Percentiles rank a stretch among this genome's conserved stretches.
Evolutionary conservation across 1,284 basidiomycete species (phyloP).

Genomic region (Irpex lacteus): DNA sequence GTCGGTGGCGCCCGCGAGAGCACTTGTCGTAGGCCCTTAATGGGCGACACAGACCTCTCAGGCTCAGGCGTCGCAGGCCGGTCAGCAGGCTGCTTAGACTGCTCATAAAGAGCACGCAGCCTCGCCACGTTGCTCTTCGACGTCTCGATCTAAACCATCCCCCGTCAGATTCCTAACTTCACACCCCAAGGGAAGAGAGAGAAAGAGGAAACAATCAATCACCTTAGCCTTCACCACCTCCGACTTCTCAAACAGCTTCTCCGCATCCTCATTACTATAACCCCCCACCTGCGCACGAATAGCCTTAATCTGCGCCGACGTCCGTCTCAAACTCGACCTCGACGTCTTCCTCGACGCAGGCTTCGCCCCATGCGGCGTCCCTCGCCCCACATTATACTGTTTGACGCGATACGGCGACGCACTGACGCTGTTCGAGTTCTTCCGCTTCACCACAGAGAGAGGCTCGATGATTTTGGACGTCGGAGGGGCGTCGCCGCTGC

Average conservation of each 20-base stretch:
- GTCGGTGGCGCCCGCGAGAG: conserved; percentile 32
- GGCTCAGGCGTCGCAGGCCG: conserved; percentile 12
- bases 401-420: conserved; percentile 39
- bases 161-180: conserved; percentile 12
- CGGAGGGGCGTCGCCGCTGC: conserved; percentile 32
- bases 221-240: conserved; percentile 70
- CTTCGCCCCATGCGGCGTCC: conserved; percentile 47
- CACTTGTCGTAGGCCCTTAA: conserved; percentile 43
- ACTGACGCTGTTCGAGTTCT: conserved; percentile 51
- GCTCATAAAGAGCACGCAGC: conserved; percentile 42
- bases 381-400: conserved; percentile 21
- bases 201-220: conserved; percentile 9
- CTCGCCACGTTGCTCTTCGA: conserved; percentile 66
- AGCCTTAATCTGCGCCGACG: conserved; percentile 49
- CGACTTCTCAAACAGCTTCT: conserved; percentile 45
- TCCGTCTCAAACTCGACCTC: conserved; percentile 37
- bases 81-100: conserved; percentile 16
- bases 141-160: conserved; percentile 52
- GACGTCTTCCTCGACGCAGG: conserved; percentile 42
- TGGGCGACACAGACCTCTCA: conserved; percentile 46
- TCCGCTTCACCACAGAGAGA: conserved; percentile 81
- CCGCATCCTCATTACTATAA: conserved; percentile 32
- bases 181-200: neutral
- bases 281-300: conserved; percentile 8
- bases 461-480: conserved; percentile 53